Base-by-base conservation (phyloP, 1,284 basidiomycete species). In the Trichosporon ovoides region DNA sequence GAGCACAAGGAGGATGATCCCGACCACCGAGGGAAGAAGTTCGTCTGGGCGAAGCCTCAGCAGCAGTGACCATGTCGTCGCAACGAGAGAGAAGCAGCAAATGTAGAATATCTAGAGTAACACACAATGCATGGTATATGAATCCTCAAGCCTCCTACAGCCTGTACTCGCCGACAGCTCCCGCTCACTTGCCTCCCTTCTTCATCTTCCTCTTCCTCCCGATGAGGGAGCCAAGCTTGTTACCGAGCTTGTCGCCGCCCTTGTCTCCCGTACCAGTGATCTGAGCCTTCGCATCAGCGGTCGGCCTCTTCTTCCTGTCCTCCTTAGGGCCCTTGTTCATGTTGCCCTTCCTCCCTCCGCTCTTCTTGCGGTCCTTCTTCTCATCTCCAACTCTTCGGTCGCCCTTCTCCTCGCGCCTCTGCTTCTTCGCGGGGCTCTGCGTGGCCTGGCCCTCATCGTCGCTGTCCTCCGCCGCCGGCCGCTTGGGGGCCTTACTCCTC, bases 141-240 rank as follows among this genome's bases (percentile, higher is more conserved):
- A 14, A 4, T 5, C 28, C 5, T 28, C 22, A 22, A 48, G 14
- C 28, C 5, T 31, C 43, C 12, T n/a, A 7, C 35, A 12, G 16
- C 40, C 24, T 16, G n/a, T 4, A 3, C 22, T 28, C 40, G 22
- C 40, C 12, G 20, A 14, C 14, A 5, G 7, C 16, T 18, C n/a
- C n/a, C n/a, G n/a, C 36, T 16, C 36, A 54, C 48, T 59, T 55
- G 38, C 53, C 52, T 9, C 56, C 57, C 36, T 55, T 55, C 40
- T 54, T 53, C 53, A 67, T 65, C 61, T 73, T 73, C 50, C 77
- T 66, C 71, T 79, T 79, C 46, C 76, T 65, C 10, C 77, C 77
- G 53, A 79, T 79, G 61, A 79, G 35, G 28, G 69, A 68, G 20
- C 77, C 77, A n/a, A 79, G 61, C n/a, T 73, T 65, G 28, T 62